Conservation (phyloP, 164 flowering plant species). For the Chloranthus sessilifolius region DNA sequence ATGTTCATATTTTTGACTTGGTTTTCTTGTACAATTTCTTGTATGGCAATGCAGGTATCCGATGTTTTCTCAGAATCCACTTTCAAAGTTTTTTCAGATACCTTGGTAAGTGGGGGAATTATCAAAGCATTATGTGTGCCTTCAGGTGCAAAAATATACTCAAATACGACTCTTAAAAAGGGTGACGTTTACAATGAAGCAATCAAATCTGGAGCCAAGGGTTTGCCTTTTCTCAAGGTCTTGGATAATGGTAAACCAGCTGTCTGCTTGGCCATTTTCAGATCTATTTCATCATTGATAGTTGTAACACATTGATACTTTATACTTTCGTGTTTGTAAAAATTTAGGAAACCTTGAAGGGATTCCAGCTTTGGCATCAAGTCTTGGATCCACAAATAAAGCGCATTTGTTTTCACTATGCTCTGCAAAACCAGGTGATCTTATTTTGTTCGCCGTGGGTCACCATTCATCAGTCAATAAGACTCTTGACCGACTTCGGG, state of each 20-base stretch:
- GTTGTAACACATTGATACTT: too few species aligned
- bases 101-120: conserved; percentile 61
- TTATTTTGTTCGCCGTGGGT: conserved; percentile 88
- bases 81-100: conserved; percentile 82
- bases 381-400: conserved; percentile 42
- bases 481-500: conserved; percentile 75
- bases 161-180: conserved; percentile 85
- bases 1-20: neutral
- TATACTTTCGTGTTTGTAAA: neutral
- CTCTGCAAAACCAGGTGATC: conserved; percentile 73
- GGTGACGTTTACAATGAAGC: conserved; percentile 85
- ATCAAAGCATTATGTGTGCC: conserved; percentile 80
- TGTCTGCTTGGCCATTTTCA: neutral
- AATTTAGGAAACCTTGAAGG: conserved; percentile 68
- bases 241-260: conserved; percentile 51
- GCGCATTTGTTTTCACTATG: conserved; percentile 47
- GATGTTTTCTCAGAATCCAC: conserved; percentile 50
- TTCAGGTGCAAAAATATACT: conserved; percentile 62
- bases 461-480: conserved; percentile 57
- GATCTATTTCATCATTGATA: neutral
- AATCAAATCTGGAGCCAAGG: conserved; percentile 88
- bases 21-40: neutral
- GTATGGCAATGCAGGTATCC: conserved; percentile 57
- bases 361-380: conserved; percentile 64
- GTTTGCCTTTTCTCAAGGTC: conserved; percentile 89